Evolutionary conservation across 73 alveolate genomes (phyloP), one percentile per base, ranked within the genome.

Genomic region (Paramecium pentaurelia): DNA sequence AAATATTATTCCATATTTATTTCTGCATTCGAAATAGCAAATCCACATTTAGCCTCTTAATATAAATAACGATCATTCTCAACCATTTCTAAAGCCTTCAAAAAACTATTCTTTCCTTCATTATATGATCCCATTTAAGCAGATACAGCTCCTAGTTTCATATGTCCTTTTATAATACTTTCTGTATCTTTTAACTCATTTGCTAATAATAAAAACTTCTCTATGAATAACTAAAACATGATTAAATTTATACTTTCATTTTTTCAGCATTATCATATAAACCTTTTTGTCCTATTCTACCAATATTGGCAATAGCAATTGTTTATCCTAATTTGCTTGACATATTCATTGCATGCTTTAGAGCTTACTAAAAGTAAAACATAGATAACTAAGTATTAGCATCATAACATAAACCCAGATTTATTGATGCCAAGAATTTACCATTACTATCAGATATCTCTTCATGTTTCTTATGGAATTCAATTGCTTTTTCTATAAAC

Each of bases 31-130:
- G 90, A 60, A 47, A 89, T 83, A 1, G 94, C 94, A 89, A 71
- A 89, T 12, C 94, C 94, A 47, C 94, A 89, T 60, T 89, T 89
- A 20, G 94, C 94, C 58, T 89, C 90, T 42, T 70, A 49, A n/a
- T 89, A 77, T 45, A 71, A 89, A 8, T 89, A 58, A 25, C 84
- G 38, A 49, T 89, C 75, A 12, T 89, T 58, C 20, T 89, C 94
- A 20, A 83, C 94, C 92, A 89, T 42, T 45, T 68, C 58, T 18
- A 89, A 75, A 40, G 94, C 94, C 71, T 83, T 77, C 18, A 45
- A n/a, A 83, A 89, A 89, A 49, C 84, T 89, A 27, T 70, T 27
- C 38, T 71, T 89, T 38, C 94, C 94, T 42, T 64, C 77, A 20
- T 9, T 68, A 71, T 38, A 89, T 37, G 71, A 58, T 38, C 94